These are phyloP conservation scores for Leishmania turanica DNA, from an alignment of 208 protist genomes.

Conservation along the genomic window DNA sequence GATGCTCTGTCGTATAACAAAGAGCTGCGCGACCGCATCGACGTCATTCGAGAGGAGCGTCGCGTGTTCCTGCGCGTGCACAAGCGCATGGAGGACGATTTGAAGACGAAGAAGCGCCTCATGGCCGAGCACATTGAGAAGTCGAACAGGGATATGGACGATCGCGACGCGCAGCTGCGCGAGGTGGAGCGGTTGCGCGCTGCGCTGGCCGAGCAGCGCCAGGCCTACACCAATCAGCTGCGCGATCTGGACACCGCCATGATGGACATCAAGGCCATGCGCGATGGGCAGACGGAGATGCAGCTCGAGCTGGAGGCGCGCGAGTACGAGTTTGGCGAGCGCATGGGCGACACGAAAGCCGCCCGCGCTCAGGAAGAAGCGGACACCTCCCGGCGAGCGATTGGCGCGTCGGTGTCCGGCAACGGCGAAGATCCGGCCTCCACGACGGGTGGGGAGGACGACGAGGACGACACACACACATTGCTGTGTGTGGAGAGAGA, in stretches of 20 bases:
- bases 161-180: slow-evolving; percentile 88
- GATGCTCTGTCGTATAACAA: slow-evolving; percentile 95
- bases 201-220: slow-evolving; percentile 76
- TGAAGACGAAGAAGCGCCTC: slow-evolving; percentile 90
- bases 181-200: slow-evolving; percentile 85
- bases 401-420: slow-evolving; percentile 13
- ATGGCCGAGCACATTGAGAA: slow-evolving; percentile 96
- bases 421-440: slow-evolving; percentile 14
- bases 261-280: slow-evolving; percentile 89
- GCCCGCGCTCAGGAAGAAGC: slow-evolving; percentile 17
- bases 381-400: slow-evolving; percentile 3
- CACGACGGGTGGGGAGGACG: slow-evolving; percentile 42
- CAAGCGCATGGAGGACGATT: slow-evolving; percentile 95
- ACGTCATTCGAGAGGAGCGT: slow-evolving; percentile 95
- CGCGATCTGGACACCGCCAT: slow-evolving; percentile 80
- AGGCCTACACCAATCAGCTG: slow-evolving; percentile 79
- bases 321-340: slow-evolving; percentile 78
- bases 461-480: slow-evolving; percentile 30
- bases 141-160: slow-evolving; percentile 95
- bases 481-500: slow-evolving; percentile 54
- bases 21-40: slow-evolving; percentile 95
- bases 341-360: slow-evolving; percentile 35
- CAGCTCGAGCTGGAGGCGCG: slow-evolving; percentile 86
- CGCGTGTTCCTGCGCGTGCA: slow-evolving; percentile 97
- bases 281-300: slow-evolving; percentile 82